A percentile compares a stretch with the other conserved stretches of the same genome.
These are phyloP conservation scores for Trichoderma citrinoviride DNA, from an alignment of 2,329 filamentous ascomycete genomes.

Conservation along the genomic window DNA sequence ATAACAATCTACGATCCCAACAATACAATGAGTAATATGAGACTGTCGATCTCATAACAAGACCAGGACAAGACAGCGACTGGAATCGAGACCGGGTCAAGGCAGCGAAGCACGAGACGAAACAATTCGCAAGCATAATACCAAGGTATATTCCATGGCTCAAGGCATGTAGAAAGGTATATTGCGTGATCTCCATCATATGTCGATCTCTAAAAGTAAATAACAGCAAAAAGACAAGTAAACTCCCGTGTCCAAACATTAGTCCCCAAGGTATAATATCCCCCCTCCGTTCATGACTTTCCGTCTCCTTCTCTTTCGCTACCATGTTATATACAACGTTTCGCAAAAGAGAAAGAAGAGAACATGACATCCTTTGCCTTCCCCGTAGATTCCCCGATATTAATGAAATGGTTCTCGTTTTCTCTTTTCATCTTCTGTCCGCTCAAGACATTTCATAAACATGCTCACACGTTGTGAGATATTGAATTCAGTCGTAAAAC, in stretches of 20 bases:
- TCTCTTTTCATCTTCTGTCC: background rate
- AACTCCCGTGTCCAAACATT: slow-evolving; percentile 8
- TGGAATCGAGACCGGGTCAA: background rate
- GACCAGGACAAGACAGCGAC: background rate
- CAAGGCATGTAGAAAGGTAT: slow-evolving; percentile 14
- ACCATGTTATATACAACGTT: slow-evolving; percentile 8
- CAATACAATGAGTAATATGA: too few species aligned
- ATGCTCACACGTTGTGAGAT: slow-evolving; percentile 7
- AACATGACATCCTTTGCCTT: background rate
- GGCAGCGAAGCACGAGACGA: background rate
- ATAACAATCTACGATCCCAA: background rate
- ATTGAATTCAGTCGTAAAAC: slow-evolving; percentile 10
- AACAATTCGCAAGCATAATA: background rate
- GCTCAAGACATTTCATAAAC: slow-evolving; percentile 14
- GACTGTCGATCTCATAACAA: background rate
- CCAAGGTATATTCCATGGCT: background rate
- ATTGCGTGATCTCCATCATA: background rate
- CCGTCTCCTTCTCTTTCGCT: background rate
- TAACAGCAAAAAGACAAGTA: background rate
- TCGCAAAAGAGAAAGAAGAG: slow-evolving; percentile 1
- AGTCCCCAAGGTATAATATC: slow-evolving; percentile 15
- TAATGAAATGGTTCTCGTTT: slow-evolving; percentile 7
- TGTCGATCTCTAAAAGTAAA: background rate
- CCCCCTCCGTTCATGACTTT: background rate
- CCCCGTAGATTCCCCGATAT: background rate